Evolutionary conservation across 164 flowering plant genomes (phyloP).

Genomic region (Magnolia sinica): DNA sequence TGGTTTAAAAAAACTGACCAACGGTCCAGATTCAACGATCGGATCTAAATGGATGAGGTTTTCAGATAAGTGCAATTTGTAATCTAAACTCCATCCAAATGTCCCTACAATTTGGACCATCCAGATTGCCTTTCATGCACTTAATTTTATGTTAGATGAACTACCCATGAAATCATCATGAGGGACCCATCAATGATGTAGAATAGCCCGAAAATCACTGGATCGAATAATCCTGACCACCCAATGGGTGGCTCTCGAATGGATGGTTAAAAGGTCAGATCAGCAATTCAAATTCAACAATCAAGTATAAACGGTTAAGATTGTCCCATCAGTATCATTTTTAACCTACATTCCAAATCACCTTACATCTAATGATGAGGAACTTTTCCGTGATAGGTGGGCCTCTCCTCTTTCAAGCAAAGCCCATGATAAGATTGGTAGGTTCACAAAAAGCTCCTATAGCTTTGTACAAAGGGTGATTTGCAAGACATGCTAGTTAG

Average conservation of each 20-base stretch:
- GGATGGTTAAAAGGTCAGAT: background rate
- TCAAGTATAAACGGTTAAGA: background rate
- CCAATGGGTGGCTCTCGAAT: background rate
- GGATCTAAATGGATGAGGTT: no score
- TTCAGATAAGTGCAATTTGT: no score
- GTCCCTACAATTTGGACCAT: no score
- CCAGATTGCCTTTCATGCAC: no score
- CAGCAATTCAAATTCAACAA: background rate
- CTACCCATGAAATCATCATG: no score
- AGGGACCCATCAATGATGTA: no score
- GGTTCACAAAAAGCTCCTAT: conserved; percentile 3
- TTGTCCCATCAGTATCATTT: background rate
- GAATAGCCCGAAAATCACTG: background rate
- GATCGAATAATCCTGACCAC: background rate
- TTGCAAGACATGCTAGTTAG: conserved; percentile 72
- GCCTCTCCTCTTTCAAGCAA: conserved; percentile 14
- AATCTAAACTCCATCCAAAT: no score
- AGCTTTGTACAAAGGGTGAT: conserved; percentile 40
- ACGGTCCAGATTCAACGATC: no score
- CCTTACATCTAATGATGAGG: background rate
- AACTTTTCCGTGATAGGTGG: background rate
- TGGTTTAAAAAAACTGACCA: no score
- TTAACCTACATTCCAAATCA: no score
- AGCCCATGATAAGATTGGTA: conserved; percentile 15
- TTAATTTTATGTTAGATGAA: no score